Conservation (phyloP, 176 grass and related monocot species). For the Panicum miliaceum region DNA sequence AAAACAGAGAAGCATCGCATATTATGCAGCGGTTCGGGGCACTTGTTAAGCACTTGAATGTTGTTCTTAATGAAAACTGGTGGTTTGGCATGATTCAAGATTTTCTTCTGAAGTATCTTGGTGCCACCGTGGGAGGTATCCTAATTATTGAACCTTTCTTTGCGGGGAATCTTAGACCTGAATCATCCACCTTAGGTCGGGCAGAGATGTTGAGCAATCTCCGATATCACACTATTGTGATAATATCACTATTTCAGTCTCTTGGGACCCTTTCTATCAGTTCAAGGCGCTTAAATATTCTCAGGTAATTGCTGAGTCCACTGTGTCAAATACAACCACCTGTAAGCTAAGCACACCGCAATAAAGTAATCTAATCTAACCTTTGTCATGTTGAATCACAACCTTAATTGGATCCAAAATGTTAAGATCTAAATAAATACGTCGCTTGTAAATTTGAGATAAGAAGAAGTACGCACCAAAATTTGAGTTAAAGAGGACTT, state of each 20-base stretch:
- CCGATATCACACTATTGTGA: constrained; percentile 97
- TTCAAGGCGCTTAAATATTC: constrained; percentile 85
- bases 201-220: constrained; percentile 99
- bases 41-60: constrained; percentile 77
- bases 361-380: constrained; percentile 25
- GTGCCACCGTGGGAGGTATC: constrained; percentile 89
- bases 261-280: constrained; percentile 92
- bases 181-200: constrained; percentile 86
- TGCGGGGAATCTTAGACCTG: constrained; percentile 82
- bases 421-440: not conserved
- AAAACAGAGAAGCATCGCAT: constrained; percentile 85
- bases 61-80: constrained; percentile 97
- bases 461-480: not conserved
- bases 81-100: constrained; percentile 99
- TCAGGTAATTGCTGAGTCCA: constrained; percentile 62
- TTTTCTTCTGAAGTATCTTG: constrained; percentile 98
- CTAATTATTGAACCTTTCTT: constrained; percentile 98
- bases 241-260: constrained; percentile 96
- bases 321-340: constrained; percentile 11
- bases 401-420: constrained; percentile 7
- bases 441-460: constrained; percentile 11
- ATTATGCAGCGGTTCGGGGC: constrained; percentile 75
- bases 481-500: not conserved
- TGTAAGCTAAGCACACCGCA: constrained; percentile 14
- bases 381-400: not conserved